phyloP scores from a whole-genome alignment of 768 basidiomycete genomes.

The Coprinellus aureogranulatus region DNA sequence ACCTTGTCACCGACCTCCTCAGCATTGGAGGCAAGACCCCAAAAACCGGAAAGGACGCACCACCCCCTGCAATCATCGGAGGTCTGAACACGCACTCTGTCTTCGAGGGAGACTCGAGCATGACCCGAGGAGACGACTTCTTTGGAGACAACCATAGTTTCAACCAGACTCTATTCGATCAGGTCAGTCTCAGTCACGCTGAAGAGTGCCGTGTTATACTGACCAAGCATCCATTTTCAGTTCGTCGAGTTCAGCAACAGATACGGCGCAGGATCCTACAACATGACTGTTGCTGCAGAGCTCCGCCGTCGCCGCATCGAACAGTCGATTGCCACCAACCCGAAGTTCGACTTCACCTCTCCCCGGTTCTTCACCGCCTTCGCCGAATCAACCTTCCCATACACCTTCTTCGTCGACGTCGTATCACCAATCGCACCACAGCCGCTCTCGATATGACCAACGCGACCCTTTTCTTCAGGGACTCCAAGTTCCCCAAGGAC shows the following conservation, averaged over 20 bases:
- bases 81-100: slow-evolving; percentile 18
- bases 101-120: slow-evolving; percentile 18
- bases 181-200: slow-evolving; percentile 3
- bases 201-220: too few relatives aligned
- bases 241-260: slow-evolving; percentile 17
- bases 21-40: slow-evolving; percentile 19
- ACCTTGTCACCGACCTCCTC: slow-evolving; percentile 14
- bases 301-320: slow-evolving; percentile 17
- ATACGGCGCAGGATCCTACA: slow-evolving; percentile 20
- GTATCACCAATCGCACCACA: slow-evolving; percentile 6
- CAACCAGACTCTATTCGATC: slow-evolving; percentile 18
- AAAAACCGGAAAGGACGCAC: slow-evolving; percentile 16
- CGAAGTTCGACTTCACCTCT: slow-evolving; percentile 14
- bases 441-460: too few relatives aligned
- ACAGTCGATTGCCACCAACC: slow-evolving; percentile 21
- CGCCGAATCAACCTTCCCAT: slow-evolving; percentile 18
- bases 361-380: slow-evolving; percentile 19
- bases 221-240: too few relatives aligned
- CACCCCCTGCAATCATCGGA: slow-evolving; percentile 18
- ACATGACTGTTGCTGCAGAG: slow-evolving; percentile 18
- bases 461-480: slow-evolving; percentile 19
- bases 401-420: slow-evolving; percentile 18
- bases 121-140: slow-evolving; percentile 14
- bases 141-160: slow-evolving; percentile 22
- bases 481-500: slow-evolving; percentile 15